Base-by-base conservation (phyloP, 176 grass and related monocot species). In the Miscanthus lutarioriparius region DNA sequence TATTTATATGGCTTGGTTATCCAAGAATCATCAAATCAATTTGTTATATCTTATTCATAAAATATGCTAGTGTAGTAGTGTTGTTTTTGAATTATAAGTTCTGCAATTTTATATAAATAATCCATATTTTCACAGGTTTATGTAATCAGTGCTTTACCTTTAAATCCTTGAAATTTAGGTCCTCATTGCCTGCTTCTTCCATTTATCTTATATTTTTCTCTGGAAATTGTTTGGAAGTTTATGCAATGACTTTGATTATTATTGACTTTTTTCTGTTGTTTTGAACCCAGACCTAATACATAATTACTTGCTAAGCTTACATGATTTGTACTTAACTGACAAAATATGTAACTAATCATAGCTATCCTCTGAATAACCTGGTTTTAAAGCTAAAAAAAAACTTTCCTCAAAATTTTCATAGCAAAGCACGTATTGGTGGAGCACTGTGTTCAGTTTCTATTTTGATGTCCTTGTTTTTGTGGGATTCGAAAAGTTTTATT, bases 21-120 rank as follows among this genome's bases (percentile, higher is more conserved):
- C 67, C 19, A 87, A 44, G n/a, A 27, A 68, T 17, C 44, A 86
- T 54, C 12, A 64, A 80, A 64, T 64, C 30, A n/a, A 69, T 38
- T 49, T 69, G 13, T 74, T 49, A 40, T 78, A 30, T 48, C 23
- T 77, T 28, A 53, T 73, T n/a, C 44, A 53, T 74, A 33, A 19
- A 70, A 48, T 32, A 27, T 48, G 27, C 35, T 66, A 32, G 54
- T n/a, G 10, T 49, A 62, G 4, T 65, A 39, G 39, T 22, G 9
- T 48, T 64, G 19, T 28, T 68, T 70, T 73, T 44, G 26, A 62
- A 22, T 28, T 7, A 7, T 26, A 78, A 25, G 26, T 44, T 5
- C 20, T 37, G 2, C 16, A 12, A 49, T 71, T 72, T 86, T 11
- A 36, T 22, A 26, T 53, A 39, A 72, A 51, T 73, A 64, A 51